These are phyloP conservation scores for Rhazya stricta DNA, from an alignment of 257 asterid species.

Conservation along the genomic window DNA sequence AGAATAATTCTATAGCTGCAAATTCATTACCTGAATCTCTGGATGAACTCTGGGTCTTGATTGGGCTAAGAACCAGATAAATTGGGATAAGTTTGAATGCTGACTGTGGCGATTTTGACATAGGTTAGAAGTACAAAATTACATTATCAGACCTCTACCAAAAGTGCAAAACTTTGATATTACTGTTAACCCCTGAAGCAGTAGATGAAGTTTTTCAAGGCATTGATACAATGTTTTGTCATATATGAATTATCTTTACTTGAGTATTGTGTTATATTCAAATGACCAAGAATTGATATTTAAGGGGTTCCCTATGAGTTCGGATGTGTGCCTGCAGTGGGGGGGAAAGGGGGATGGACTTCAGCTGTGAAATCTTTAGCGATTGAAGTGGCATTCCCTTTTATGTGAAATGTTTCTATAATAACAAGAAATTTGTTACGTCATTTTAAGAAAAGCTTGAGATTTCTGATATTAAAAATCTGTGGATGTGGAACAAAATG, in stretches of 20 bases:
- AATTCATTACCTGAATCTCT: neutral
- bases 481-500: neutral
- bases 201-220: neutral
- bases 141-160: neutral
- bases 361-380: neutral
- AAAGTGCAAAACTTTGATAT: neutral
- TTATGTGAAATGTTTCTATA: neutral
- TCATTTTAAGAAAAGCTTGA: neutral
- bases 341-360: neutral
- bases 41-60: neutral
- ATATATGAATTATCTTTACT: neutral
- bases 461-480: neutral
- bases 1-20: neutral
- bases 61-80: constrained; percentile 3
- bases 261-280: neutral
- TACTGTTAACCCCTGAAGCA: neutral
- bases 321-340: neutral
- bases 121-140: too few relatives aligned
- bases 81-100: neutral
- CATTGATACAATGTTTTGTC: neutral
- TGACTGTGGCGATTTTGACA: neutral
- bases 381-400: neutral
- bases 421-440: neutral
- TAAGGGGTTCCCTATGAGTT: neutral
- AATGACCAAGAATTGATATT: neutral